Evolutionary conservation across 108 stramenopile genomes (phyloP).

Genomic region (Cyclotella baltica): DNA sequence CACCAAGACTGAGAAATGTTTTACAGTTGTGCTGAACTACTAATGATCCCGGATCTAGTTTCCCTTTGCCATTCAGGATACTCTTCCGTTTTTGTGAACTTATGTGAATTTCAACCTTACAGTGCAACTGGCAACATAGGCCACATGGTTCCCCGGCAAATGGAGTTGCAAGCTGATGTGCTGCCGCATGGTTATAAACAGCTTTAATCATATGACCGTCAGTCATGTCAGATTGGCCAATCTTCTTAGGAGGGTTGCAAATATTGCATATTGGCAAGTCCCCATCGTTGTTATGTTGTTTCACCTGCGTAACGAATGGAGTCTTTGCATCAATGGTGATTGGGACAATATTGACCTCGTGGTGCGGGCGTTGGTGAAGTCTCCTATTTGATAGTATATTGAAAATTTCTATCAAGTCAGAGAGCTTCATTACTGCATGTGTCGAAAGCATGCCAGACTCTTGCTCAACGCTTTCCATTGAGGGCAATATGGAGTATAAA

Average conservation of each 20-base stretch:
- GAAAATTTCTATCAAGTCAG: neutral
- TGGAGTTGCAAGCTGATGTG: neutral
- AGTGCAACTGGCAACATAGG: neutral
- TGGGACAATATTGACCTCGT: neutral
- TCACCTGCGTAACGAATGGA: neutral
- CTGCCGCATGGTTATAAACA: neutral
- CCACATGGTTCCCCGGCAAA: neutral
- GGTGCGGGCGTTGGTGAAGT: neutral
- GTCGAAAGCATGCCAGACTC: neutral
- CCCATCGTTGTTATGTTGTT: neutral
- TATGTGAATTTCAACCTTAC: neutral
- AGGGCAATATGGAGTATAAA: neutral
- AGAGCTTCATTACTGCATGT: neutral
- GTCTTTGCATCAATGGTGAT: neutral
- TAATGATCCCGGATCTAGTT: neutral
- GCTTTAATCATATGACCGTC: neutral
- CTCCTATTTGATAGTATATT: neutral
- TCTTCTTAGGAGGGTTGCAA: neutral
- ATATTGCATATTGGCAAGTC: neutral
- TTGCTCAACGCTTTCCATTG: neutral
- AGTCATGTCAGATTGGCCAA: neutral
- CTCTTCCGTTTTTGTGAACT: neutral
- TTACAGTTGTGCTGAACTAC: neutral
- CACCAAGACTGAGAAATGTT: neutral
- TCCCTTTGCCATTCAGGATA: neutral